Evolutionary conservation across 2,329 filamentous ascomycete species (phyloP), one percentile per base, ranked within the genome.

Genomic region (Neoarthrinium moseri): DNA sequence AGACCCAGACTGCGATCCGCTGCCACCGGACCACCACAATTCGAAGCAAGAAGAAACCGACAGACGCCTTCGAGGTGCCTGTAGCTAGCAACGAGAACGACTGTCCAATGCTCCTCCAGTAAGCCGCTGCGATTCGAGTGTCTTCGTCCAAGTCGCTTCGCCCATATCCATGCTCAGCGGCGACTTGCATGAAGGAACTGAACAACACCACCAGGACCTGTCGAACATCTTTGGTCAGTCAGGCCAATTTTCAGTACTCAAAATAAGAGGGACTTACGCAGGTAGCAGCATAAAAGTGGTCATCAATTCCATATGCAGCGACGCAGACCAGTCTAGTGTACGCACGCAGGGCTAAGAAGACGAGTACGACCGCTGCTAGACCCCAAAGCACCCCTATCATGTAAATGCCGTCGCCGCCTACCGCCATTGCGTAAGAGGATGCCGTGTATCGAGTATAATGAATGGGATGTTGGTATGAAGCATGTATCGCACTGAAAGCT

Each of bases 41-140:
- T 0, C 68, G 62, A 3, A 70, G 51, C 7, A 72, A 45, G 41
- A 72, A 71, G 7, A 69, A 57, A 0, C 65, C 68, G 0, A 72
- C 53, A 0, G 68, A 69, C 40, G 56, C 50, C 27, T 72, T 72
- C 1, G 68, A 64, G 6, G 65, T 52, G 5, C 63, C 64, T 58
- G 69, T 72, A 11, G 66, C 68, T 2, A 68, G 38, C 5, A 72
- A 54, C 1, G 63, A 63, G 24, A 72, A 69, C 0, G 60, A 60
- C 42, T 68, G 65, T 3, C 63, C 62, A 5, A 65, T 59, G 12
- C 52, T 51, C 45, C 66, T 60, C 51, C 56, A 59, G 17, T 66
- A 54, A 15, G 55, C 53, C 1, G 66, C 63, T 1, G 52, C 33
- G 2, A 58, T 55, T 2, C 56, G 36, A 6, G 60, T 48, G 6